phyloP scores from a whole-genome alignment of 768 basidiomycete genomes.

The Mycena metata region DNA sequence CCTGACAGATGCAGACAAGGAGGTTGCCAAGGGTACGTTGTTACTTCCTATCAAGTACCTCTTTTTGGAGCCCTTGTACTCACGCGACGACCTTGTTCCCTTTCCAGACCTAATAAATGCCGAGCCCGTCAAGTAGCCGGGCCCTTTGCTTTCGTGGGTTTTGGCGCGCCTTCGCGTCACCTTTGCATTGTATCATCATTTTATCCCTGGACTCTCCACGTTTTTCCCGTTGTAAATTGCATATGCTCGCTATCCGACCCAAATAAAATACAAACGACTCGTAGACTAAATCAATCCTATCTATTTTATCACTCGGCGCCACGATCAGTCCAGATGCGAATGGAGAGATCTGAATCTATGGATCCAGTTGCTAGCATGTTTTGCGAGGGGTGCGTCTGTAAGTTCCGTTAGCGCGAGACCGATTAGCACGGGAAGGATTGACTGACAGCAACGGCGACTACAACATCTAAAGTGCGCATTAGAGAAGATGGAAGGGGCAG shows the following conservation, averaged over 20 bases:
- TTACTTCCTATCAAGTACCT: background rate
- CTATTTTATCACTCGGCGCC: constrained; percentile 37
- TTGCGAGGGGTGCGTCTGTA: constrained; percentile 85
- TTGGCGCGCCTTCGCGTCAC: constrained; percentile 1
- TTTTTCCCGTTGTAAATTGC: constrained; percentile 35
- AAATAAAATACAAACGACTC: constrained; percentile 28
- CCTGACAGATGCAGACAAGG: constrained; percentile 82
- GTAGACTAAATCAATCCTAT: constrained; percentile 25
- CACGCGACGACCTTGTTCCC: constrained; percentile 23
- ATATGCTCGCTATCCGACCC: constrained; percentile 31
- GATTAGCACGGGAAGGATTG: constrained; percentile 21
- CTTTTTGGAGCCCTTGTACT: constrained; percentile 29
- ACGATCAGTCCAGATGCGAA: constrained; percentile 87
- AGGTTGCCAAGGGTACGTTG: constrained; percentile 77
- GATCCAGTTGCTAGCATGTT: constrained; percentile 92
- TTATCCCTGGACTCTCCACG: constrained; percentile 17
- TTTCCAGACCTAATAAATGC: constrained; percentile 70
- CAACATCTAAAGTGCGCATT: constrained; percentile 63
- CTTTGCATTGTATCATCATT: constrained; percentile 31
- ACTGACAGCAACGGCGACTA: constrained; percentile 84
- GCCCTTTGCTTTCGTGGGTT: background rate
- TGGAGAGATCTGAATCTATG: constrained; percentile 84
- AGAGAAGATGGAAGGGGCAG: background rate
- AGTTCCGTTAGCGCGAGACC: constrained; percentile 21
- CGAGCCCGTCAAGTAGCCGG: constrained; percentile 65